Base-by-base conservation (phyloP, 179 eudicot genomes). In the Silene noctiflora region DNA sequence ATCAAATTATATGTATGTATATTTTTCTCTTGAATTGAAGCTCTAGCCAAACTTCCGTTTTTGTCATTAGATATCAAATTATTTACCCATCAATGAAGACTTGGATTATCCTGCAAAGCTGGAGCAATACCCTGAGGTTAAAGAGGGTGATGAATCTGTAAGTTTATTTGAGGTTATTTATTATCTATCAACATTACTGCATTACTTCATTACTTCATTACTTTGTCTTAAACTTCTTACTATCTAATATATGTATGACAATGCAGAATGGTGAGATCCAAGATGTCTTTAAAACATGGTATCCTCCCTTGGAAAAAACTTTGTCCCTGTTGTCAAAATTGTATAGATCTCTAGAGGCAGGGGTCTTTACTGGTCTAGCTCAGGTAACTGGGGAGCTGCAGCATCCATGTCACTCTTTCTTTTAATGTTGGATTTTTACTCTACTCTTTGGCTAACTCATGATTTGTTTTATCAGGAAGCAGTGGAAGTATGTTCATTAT, bases 351-450 rank as follows among this genome's bases (percentile, higher is more conserved):
- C 75, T 94, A 77, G 98, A 94, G 75, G 86, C 90, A 76, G 86
- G 78, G 69, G 97, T 94, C 80, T 94, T 94, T 84, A 94, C 98
- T 79, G 98, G 98, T 76, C 87, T 94, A 78, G 98, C 98, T 65
- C 98, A 94, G 98, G 98, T 94, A 81, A 71, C 74, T 65, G 24
- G 44, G 25, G 5, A 78, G 58, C 51, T 72, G 29, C 58, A 64
- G 10, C 48, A 60, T 70, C 70, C 67, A 64, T 70, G 61, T 27
- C 42, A 22, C 69, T 66, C 72, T 72, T 67, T 29, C 25, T 24
- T 56, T 17, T 60, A 10, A 31, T 21, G 66, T 35, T 73, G 42
- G 53, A 59, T 70, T 33, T 48, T 61, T 27, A n/a, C 12, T 62
- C 58, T 65, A 10, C 27, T 55, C 64, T 76, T 70, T 31, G 65